Evolutionary conservation across 2,329 filamentous ascomycete genomes (phyloP).

Genomic region (Lasiodiplodia hormozganensis): DNA sequence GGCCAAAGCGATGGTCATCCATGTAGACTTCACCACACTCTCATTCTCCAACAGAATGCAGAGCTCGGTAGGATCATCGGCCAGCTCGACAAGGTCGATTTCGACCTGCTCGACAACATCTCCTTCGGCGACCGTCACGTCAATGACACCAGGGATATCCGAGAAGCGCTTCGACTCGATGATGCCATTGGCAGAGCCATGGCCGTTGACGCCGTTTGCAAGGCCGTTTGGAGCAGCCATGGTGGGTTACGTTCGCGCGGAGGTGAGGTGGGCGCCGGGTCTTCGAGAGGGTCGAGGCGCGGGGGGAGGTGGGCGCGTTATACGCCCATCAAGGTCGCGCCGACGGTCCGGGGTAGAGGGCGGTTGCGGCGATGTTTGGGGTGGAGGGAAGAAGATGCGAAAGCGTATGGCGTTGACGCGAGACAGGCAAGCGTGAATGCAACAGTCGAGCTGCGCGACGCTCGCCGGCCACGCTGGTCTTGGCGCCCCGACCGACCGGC

Average conservation of each 20-base stretch:
- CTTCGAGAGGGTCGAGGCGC: conserved; percentile 24
- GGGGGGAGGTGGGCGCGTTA: conserved; percentile 12
- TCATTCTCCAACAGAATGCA: conserved; percentile 96
- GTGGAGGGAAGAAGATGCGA: neutral
- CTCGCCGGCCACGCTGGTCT: conserved; percentile 16
- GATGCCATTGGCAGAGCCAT: conserved; percentile 2
- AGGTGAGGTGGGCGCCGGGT: neutral
- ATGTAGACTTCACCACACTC: conserved; percentile 86
- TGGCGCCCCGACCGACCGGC: conserved; percentile 11
- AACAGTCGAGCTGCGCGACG: conserved; percentile 17
- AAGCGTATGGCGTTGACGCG: neutral
- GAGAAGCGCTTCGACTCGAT: conserved; percentile 29
- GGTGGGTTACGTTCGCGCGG: conserved; percentile 5
- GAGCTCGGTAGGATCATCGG: conserved; percentile 93
- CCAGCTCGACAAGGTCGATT: conserved; percentile 87
- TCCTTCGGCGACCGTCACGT: conserved; percentile 66
- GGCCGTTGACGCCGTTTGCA: conserved; percentile 28
- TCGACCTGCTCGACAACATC: conserved; percentile 79
- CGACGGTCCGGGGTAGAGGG: neutral
- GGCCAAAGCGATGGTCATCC: conserved; percentile 97
- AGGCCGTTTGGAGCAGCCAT: conserved; percentile 28
- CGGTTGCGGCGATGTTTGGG: neutral
- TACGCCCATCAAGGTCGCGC: conserved; percentile 23
- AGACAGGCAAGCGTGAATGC: conserved; percentile 5
- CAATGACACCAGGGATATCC: conserved; percentile 24